These are phyloP conservation scores for Cucumis melo DNA, from an alignment of 306 rosid genomes.

Conservation along the genomic window DNA sequence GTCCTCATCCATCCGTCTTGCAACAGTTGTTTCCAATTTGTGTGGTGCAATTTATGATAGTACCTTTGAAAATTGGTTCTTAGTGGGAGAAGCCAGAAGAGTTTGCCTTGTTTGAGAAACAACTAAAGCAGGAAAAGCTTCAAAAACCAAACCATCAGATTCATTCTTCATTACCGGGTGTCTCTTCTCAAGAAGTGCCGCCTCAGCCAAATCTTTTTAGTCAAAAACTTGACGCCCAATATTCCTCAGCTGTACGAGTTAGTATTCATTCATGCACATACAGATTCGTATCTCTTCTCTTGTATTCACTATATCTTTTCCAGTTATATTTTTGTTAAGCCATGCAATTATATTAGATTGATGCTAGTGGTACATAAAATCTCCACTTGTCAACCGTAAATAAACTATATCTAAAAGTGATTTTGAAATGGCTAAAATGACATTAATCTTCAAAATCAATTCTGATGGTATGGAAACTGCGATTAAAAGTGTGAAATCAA, in stretches of 20 bases:
- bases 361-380: neutral
- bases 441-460: neutral
- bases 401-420: too few species aligned
- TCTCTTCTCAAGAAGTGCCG: constrained; percentile 32
- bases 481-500: too few species aligned
- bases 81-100: constrained; percentile 94
- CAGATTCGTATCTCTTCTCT: neutral
- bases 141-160: constrained; percentile 22
- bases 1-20: constrained; percentile 13
- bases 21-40: constrained; percentile 11
- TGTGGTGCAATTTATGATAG: constrained; percentile 4
- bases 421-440: neutral
- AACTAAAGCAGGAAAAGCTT: constrained; percentile 28
- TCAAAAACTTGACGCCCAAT: constrained; percentile 19
- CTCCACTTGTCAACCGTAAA: too few species aligned
- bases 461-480: neutral
- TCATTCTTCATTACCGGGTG: constrained; percentile 17
- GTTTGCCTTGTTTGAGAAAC: constrained; percentile 45
- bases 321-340: neutral
- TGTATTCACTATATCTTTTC: neutral
- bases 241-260: constrained; percentile 14
- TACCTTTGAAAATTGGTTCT: constrained; percentile 16
- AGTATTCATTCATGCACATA: neutral
- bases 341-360: neutral
- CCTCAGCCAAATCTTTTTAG: constrained; percentile 17